phyloP scores from a whole-genome alignment of 2,329 filamentous ascomycete genomes.

The Sclerotinia spermophila region DNA sequence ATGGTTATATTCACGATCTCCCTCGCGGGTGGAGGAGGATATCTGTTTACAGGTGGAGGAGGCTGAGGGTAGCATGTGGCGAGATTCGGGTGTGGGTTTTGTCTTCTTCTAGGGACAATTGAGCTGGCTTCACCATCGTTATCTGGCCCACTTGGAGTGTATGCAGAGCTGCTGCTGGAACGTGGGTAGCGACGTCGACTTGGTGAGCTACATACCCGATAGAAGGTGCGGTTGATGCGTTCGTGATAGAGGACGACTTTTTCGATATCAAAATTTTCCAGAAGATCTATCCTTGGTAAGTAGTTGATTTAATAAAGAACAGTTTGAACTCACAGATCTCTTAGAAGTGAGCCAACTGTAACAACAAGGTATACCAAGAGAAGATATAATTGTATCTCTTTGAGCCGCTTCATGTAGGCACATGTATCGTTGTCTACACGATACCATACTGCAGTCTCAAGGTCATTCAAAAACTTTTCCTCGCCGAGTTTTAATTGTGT shows the following conservation, averaged over 20 bases:
- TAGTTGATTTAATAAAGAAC: neutral
- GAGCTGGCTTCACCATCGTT: slow-evolving; percentile 22
- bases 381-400: slow-evolving; percentile 29
- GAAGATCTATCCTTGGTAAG: slow-evolving; percentile 22
- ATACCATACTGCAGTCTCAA: slow-evolving; percentile 27
- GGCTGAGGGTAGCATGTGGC: neutral
- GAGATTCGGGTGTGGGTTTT: neutral
- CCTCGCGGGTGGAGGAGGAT: neutral
- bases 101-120: slow-evolving; percentile 2
- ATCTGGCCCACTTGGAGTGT: slow-evolving; percentile 11
- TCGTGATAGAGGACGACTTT: slow-evolving; percentile 28
- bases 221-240: slow-evolving; percentile 26
- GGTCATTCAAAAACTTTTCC: slow-evolving; percentile 22
- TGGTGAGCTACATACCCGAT: slow-evolving; percentile 24
- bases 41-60: neutral
- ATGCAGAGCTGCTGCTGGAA: slow-evolving; percentile 18
- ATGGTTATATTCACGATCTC: too few relatives aligned
- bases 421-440: neutral
- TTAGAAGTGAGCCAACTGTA: slow-evolving; percentile 24
- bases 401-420: slow-evolving; percentile 21
- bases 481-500: slow-evolving; percentile 23
- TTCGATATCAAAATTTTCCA: slow-evolving; percentile 27
- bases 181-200: neutral
- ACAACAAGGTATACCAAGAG: slow-evolving; percentile 30
- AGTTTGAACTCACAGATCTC: slow-evolving; percentile 24